Evolutionary conservation across 2,329 filamentous ascomycete genomes (phyloP), one percentile per base, ranked within the genome.

Genomic region (Aureobasidium namibiae): DNA sequence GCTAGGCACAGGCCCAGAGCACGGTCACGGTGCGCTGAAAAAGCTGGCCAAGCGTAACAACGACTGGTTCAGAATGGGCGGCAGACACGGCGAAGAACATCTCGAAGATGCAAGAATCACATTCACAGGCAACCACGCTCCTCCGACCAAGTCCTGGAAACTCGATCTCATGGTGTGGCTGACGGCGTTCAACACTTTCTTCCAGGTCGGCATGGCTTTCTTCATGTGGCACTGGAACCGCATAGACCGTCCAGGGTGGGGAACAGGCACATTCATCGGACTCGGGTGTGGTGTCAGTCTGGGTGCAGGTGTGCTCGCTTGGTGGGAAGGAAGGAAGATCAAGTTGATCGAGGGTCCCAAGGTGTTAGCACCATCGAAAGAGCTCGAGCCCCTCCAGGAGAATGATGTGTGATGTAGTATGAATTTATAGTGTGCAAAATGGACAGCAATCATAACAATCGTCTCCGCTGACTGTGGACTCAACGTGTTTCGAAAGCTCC

Each of bases 241-340:
- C 39, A 33, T 34, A 66, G 74, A 87, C 26, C 78, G 90, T n/a
- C 89, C 90, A 0, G 81, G 82, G 23, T 95, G 89, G 89, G 82
- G 85, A 9, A 92, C 89, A 0, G 90, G 89, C 1, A 73, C 90
- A 0, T 90, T 94, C 67, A 87, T 95, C 18, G 87, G 82, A 2
- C 69, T 92, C 5, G 89, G 84, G 2, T 91, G 85, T 39, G 36
- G 36, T n/a, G n/a, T n/a, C n/a, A n/a, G n/a, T n/a, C n/a, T n/a
- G n/a, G n/a, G n/a, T n/a, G n/a, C n/a, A n/a, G n/a, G n/a, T n/a
- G n/a, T n/a, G n/a, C n/a, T n/a, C n/a, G n/a, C n/a, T n/a, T n/a
- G n/a, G n/a, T n/a, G n/a, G n/a, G n/a, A n/a, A n/a, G n/a, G n/a
- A n/a, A n/a, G n/a, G n/a, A n/a, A n/a, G n/a, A n/a, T n/a, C n/a